phyloP scores from a whole-genome alignment of 345 rosid species.

The Eucalyptus pumila region DNA sequence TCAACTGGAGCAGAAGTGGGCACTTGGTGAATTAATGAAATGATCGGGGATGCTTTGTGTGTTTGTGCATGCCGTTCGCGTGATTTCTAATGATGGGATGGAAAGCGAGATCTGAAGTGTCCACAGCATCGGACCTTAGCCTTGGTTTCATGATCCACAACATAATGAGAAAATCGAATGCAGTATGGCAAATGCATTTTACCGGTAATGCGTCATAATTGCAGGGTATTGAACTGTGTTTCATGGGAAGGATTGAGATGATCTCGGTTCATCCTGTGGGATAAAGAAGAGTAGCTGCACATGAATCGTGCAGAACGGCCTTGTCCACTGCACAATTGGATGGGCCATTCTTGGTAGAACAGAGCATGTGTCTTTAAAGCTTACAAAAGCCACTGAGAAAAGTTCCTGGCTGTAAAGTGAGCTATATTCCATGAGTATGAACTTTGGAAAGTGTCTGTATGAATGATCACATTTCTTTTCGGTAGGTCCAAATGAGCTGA shows the following conservation, averaged over 20 bases:
- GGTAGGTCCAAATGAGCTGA: not conserved
- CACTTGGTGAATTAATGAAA: not conserved
- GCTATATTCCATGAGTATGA: not conserved
- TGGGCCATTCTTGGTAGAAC: not conserved
- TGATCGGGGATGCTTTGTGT: not conserved
- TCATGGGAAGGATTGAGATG: not conserved
- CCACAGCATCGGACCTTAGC: not conserved
- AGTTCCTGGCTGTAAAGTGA: not conserved
- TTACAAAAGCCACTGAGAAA: not conserved
- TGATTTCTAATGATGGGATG: not conserved
- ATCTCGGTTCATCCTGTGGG: not conserved
- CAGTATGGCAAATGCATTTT: not conserved
- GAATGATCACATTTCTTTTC: not conserved
- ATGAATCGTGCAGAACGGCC: not conserved
- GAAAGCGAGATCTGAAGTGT: not conserved
- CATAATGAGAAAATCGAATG: not conserved
- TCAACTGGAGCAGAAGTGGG: not conserved
- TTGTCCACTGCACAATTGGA: not conserved
- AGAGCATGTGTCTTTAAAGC: not conserved
- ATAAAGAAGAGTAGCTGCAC: not conserved
- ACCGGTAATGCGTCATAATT: fast-evolving
- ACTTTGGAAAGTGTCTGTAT: not conserved
- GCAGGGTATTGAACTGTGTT: not conserved
- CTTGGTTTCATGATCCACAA: not conserved
- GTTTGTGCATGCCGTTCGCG: fast-evolving